Evolutionary conservation across 768 basidiomycete genomes (phyloP).

Genomic region (Coprinopsis strossmayeri): DNA sequence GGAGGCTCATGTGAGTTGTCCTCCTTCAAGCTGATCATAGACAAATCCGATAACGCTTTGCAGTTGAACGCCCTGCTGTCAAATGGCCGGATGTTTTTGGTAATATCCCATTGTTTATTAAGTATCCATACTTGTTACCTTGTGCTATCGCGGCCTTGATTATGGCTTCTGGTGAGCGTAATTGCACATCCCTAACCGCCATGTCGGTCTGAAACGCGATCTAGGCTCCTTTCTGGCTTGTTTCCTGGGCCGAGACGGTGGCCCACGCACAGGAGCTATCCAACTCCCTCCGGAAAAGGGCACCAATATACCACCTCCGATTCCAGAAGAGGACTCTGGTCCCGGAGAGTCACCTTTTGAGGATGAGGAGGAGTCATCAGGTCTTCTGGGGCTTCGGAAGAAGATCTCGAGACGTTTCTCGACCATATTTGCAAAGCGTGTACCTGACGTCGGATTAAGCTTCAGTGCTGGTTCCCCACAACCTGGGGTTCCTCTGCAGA

Average conservation of each 20-base stretch:
- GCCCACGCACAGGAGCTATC: slow-evolving; percentile 81
- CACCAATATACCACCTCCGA: slow-evolving; percentile 37
- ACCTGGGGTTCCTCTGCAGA: slow-evolving; percentile 43
- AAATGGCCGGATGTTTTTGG: slow-evolving; percentile 83
- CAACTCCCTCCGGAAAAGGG: slow-evolving; percentile 76
- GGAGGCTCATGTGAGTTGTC: slow-evolving; percentile 68
- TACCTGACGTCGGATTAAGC: slow-evolving; percentile 29
- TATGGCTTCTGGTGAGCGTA: slow-evolving; percentile 56
- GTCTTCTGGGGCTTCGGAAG: slow-evolving; percentile 36
- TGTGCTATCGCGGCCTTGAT: slow-evolving; percentile 72
- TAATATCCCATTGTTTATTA: slow-evolving; percentile 57
- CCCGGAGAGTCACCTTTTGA: slow-evolving; percentile 42
- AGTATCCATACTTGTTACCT: slow-evolving; percentile 89
- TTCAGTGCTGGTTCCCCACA: slow-evolving; percentile 27
- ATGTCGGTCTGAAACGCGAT: slow-evolving; percentile 5
- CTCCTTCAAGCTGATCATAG: not conserved
- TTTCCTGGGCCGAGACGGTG: slow-evolving; percentile 89
- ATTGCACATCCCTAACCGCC: slow-evolving; percentile 1
- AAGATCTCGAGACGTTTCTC: slow-evolving; percentile 52
- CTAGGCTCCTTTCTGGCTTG: slow-evolving; percentile 81
- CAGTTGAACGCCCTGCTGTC: slow-evolving; percentile 76
- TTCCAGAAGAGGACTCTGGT: slow-evolving; percentile 58
- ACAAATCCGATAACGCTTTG: slow-evolving; percentile 9
- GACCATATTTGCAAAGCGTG: slow-evolving; percentile 50
- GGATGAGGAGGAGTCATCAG: slow-evolving; percentile 30